Conservation (phyloP, 2,329 filamentous ascomycete species). For the Berkeleyomyces rouxiae region DNA sequence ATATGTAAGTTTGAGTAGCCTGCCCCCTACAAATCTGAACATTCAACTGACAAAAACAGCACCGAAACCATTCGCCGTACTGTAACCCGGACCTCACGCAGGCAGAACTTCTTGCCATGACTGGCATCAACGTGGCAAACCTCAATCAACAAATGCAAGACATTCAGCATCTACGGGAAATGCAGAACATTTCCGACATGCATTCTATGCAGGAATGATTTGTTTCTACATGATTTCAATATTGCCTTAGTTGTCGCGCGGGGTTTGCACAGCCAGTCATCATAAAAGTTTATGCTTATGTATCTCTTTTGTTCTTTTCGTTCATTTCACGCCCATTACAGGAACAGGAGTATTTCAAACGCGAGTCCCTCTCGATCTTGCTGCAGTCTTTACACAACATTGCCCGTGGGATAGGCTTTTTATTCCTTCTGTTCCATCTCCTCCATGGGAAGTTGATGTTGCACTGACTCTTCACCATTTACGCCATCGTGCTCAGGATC, state of each 20-base stretch:
- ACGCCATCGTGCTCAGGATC: background rate
- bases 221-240: background rate
- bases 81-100: slow-evolving; percentile 15
- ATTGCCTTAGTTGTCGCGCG: background rate
- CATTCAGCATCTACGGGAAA: slow-evolving; percentile 10
- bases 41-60: slow-evolving; percentile 10
- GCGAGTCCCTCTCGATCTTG: background rate
- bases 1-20: slow-evolving; percentile 44
- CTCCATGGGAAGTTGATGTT: background rate
- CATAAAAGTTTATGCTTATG: background rate
- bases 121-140: slow-evolving; percentile 10
- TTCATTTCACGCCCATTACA: background rate
- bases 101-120: slow-evolving; percentile 13
- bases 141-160: slow-evolving; percentile 10
- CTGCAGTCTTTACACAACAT: background rate
- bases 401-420: background rate
- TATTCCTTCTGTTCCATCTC: background rate
- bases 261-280: background rate
- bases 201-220: slow-evolving; percentile 12
- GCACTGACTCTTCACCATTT: background rate
- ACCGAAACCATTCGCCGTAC: slow-evolving; percentile 15
- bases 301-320: background rate
- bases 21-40: background rate
- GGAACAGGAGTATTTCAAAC: background rate
- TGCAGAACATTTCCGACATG: slow-evolving; percentile 11